phyloP scores from a whole-genome alignment of 2,329 filamentous ascomycete genomes.

The Onygena corvina region DNA sequence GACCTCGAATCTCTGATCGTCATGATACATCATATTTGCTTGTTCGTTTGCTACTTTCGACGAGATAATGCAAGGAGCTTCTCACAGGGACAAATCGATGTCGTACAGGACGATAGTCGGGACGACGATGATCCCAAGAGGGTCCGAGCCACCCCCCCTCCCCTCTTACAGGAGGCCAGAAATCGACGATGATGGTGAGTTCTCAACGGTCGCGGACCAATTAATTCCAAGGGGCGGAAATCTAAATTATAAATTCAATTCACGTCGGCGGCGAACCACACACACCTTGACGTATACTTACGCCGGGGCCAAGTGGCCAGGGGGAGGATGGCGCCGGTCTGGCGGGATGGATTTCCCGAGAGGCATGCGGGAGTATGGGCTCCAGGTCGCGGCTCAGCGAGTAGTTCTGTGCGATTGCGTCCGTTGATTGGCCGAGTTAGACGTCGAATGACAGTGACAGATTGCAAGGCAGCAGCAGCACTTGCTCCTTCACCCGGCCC shows the following conservation, averaged over 20 bases:
- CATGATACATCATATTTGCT: constrained; percentile 5
- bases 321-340: constrained; percentile 2
- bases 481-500: not conserved
- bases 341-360: constrained; percentile 2
- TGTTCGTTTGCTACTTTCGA: not conserved
- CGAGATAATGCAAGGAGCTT: constrained; percentile 4
- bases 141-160: not conserved
- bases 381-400: not conserved
- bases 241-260: not conserved
- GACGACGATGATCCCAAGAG: not conserved
- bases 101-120: constrained; percentile 1
- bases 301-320: not conserved
- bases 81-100: constrained; percentile 1
- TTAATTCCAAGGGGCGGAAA: not conserved
- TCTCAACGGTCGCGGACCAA: not conserved
- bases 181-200: no score
- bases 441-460: not conserved
- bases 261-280: not conserved
- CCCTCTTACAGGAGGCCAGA: no score
- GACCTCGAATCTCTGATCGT: not conserved
- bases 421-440: constrained; percentile 1
- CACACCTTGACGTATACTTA: no score
- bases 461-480: no score
- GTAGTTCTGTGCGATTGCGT: not conserved
- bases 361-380: not conserved